Evolutionary conservation across 768 basidiomycete genomes (phyloP).

Genomic region (Auriscalpium vulgare): DNA sequence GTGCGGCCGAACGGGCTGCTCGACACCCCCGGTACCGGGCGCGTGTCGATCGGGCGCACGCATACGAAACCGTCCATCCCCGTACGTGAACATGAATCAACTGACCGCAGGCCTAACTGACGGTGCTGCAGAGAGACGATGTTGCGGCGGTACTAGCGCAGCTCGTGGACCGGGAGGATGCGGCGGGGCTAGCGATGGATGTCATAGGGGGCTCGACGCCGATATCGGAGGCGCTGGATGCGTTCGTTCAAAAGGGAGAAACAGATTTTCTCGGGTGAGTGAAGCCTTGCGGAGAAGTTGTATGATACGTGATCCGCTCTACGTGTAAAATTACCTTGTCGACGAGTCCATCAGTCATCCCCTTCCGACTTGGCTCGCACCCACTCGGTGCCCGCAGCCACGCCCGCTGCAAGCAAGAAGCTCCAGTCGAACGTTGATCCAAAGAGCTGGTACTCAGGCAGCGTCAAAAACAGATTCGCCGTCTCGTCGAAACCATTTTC

Average conservation of each 20-base stretch:
- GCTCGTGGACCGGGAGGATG: constrained; percentile 42
- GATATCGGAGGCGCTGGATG: constrained; percentile 40
- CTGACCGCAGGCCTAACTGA: background rate
- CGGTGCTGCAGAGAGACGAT: constrained; percentile 40
- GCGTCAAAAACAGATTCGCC: constrained; percentile 57
- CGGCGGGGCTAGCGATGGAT: constrained; percentile 51
- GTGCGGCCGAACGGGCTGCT: constrained; percentile 56
- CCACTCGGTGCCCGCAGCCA: constrained; percentile 47
- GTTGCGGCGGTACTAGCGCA: constrained; percentile 43
- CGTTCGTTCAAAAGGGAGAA: constrained; percentile 41
- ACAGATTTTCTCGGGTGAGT: constrained; percentile 22
- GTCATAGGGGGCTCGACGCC: constrained; percentile 45
- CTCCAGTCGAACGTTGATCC: constrained; percentile 68
- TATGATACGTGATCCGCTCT: no score
- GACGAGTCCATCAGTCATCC: background rate
- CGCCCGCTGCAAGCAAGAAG: constrained; percentile 53
- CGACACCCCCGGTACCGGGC: constrained; percentile 43
- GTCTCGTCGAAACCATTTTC: constrained; percentile 14
- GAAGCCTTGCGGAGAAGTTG: background rate
- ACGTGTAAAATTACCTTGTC: background rate
- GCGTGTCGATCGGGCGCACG: constrained; percentile 44
- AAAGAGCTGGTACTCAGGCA: constrained; percentile 69
- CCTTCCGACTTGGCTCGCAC: constrained; percentile 11
- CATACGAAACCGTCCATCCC: constrained; percentile 40
- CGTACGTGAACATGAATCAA: constrained; percentile 26